phyloP scores from a whole-genome alignment of 2,329 filamentous ascomycete species.

The Lasiodiplodia theobromae region DNA sequence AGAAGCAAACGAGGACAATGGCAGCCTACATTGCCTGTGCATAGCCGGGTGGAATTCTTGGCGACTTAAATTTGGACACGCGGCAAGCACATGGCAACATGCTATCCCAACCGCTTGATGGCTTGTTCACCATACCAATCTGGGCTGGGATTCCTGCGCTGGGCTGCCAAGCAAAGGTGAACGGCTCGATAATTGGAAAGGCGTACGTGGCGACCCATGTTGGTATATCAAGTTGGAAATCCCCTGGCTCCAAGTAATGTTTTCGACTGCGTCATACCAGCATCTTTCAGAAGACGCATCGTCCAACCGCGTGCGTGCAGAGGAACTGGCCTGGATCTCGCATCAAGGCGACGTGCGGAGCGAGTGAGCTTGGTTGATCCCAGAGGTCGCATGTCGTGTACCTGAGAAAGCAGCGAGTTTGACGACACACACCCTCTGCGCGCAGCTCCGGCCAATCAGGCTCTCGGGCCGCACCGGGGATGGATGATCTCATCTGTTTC shows the following conservation, averaged over 20 bases:
- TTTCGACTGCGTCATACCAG: neutral
- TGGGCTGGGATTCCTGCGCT: neutral
- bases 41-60: neutral
- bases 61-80: neutral
- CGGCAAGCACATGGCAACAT: neutral
- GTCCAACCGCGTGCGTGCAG: neutral
- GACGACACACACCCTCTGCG: neutral
- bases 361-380: neutral
- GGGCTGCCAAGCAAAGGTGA: neutral
- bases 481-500: neutral
- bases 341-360: neutral
- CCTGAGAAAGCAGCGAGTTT: neutral
- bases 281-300: neutral
- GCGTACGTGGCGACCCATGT: no score
- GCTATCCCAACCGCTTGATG: neutral
- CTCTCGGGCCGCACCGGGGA: neutral
- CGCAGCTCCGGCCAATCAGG: neutral
- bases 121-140: neutral
- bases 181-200: neutral
- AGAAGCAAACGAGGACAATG: neutral
- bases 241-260: neutral
- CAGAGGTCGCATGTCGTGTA: no score
- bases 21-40: neutral
- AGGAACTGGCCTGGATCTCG: neutral
- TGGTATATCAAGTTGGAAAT: neutral